Base-by-base conservation (phyloP, 139 green algal species). In the Coccomyxa sp. region DNA sequence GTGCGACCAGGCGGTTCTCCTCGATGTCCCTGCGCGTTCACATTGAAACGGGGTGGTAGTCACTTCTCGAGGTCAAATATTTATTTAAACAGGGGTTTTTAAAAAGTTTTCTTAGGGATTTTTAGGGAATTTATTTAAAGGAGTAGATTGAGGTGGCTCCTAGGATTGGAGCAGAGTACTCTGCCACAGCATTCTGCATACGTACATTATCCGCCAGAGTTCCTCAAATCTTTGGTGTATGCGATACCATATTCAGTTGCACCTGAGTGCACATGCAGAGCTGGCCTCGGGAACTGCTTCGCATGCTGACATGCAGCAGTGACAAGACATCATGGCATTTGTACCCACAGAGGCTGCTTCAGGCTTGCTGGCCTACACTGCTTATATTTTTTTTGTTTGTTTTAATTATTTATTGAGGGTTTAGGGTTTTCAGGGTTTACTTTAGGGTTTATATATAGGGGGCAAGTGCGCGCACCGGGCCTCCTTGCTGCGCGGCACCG, bases 21-120 rank as follows among this genome's bases (percentile, higher is more conserved):
- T 82, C 76, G 3, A 85, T 32, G 83, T 89, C 85, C 84, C 88
- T 93, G 89, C 74, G 88, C 13, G 45, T 76, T 60, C 1, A 60
- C n/a, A 18, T 74, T 63, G 11, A 10, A 7, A 51, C n/a, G n/a
- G 21, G 32, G 31, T 81, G 13, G 60, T 7, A 81, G 17, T n/a
- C 17, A 74, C 63, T 18, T 74, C 63, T 18, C 18, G 16, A n/a
- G 17, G 16, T 74, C 63, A 18, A 18, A 16, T n/a, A 18, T 74
- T 16, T n/a, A 74, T 16, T n/a, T 16, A 18, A n/a, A 18, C 16
- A 16, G 16, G 63, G 18, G 18, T 63, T 32, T 60, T n/a, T n/a
- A n/a, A n/a, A n/a, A n/a, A n/a, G n/a, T n/a, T n/a, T n/a, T n/a
- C n/a, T n/a, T n/a, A n/a, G n/a, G n/a, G n/a, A n/a, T n/a, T n/a